Percentiles rank a stretch among this genome's conserved stretches.
Evolutionary conservation across 163 green algal genomes (phyloP).

Genomic region (Chloroidium sp.): DNA sequence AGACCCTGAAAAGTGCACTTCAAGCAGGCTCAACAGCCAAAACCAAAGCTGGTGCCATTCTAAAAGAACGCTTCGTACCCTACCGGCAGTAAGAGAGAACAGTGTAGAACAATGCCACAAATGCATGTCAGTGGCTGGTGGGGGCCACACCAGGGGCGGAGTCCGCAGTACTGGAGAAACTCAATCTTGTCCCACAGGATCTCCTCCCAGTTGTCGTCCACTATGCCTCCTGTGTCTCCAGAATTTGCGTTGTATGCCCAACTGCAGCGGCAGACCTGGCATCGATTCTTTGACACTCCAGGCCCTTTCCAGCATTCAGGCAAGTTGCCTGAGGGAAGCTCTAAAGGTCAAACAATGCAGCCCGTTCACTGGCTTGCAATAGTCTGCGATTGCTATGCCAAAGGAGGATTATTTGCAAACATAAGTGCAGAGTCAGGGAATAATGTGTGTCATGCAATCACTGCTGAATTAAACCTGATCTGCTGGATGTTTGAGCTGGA

Average conservation of each 20-base stretch:
- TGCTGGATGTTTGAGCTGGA: neutral
- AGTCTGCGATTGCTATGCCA: neutral
- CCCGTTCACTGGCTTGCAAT: neutral
- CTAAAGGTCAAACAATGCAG: neutral
- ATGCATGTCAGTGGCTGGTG: neutral
- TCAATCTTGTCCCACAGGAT: conserved; percentile 5
- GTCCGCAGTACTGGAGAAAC: neutral
- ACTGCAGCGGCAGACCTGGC: too few species aligned
- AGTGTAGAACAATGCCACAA: too few species aligned
- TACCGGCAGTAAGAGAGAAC: neutral
- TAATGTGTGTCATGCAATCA: too few species aligned
- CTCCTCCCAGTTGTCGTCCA: neutral
- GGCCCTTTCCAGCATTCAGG: too few species aligned
- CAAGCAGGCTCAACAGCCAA: neutral
- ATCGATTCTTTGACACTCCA: too few species aligned
- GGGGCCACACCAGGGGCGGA: neutral
- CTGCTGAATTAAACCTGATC: neutral
- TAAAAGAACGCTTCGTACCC: neutral
- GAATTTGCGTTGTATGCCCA: too few species aligned
- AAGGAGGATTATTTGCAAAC: too few species aligned
- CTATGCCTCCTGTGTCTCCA: too few species aligned
- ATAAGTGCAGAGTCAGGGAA: too few species aligned
- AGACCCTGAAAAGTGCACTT: neutral
- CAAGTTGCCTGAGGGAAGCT: neutral
- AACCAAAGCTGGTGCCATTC: neutral